Base-by-base conservation (phyloP, 495 filamentous ascomycete species). In the Choiromyces venosus region DNA sequence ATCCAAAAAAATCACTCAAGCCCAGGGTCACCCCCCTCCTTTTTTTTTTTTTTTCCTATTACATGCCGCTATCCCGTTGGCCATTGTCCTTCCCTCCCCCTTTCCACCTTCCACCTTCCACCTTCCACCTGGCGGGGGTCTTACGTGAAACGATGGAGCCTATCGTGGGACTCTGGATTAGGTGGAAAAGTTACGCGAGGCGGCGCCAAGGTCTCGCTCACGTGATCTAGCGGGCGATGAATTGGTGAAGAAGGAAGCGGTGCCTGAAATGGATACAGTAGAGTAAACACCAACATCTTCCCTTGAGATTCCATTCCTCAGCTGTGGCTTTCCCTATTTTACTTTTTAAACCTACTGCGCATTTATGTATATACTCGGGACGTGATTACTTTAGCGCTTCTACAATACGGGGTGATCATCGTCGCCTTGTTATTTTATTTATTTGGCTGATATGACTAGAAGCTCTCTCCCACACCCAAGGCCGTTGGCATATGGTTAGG, bases 291-390 rank as follows among this genome's bases (percentile, higher is more conserved):
- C 52, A 61, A 33, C 52, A 61, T 12, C 52, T 61, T 61, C 25
- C 52, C 33, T 12, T 33, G 52, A 61, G 52, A 61, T 61, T 29
- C 25, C 52, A 4, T 61, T 61, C 25, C 10, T 61, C 52, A 33
- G 52, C 52, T 61, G 52, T 61, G 52, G 52, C 52, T 61, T 61
- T 61, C 52, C 52, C 52, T 33, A 61, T 29, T 61, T 61, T 33
- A 61, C 33, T 61, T 61, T 61, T 61, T 29, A 14, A 33, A 61
- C 25, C 25, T 29, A 1, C 52, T 61, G n/a, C 25, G 12, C 52
- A 33, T 61, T 61, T 61, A 61, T 61, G 25, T 33, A 4, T 33
- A 4, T 33, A 12, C 25, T 12, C 52, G 12, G 52, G 25, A 61
- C 52, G 25, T 61, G 52, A 61, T 33, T 33, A 33, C 52, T 61